Conservation (phyloP, 371 early-diverging fungal genomes). For the Mucor saturninus region DNA sequence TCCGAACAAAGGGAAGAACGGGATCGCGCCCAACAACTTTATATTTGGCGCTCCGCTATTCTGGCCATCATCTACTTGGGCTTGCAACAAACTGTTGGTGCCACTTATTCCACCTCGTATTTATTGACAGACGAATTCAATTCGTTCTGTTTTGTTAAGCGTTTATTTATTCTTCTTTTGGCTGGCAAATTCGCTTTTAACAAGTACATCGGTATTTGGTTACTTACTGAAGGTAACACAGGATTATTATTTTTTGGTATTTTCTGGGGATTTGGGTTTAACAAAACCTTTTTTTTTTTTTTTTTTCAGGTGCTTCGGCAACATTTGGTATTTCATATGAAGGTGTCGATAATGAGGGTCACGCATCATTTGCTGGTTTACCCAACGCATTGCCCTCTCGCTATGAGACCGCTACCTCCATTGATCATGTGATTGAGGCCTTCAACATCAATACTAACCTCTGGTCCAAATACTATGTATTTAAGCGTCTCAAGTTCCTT, state of each 20-base stretch:
- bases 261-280: conserved; percentile 8
- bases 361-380: conserved; percentile 60
- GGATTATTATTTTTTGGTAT: neutral
- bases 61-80: conserved; percentile 59
- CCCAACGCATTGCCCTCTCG: conserved; percentile 58
- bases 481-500: conserved; percentile 72
- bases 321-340: conserved; percentile 70
- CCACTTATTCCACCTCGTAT: conserved; percentile 52
- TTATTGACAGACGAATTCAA: conserved; percentile 59
- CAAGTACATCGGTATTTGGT: conserved; percentile 78
- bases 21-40: conserved; percentile 45
- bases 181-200: conserved; percentile 63
- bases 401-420: conserved; percentile 62
- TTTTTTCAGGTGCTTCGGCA: conserved; percentile 54
- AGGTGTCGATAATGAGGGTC: conserved; percentile 56
- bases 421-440: conserved; percentile 59
- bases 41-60: conserved; percentile 51
- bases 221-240: conserved; percentile 63
- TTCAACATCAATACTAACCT: conserved; percentile 82
- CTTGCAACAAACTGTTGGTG: conserved; percentile 55
- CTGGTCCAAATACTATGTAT: conserved; percentile 76
- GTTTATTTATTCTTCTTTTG: conserved; percentile 51
- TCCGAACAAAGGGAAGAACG: conserved; percentile 39
- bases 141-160: conserved; percentile 40
- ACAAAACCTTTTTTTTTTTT: neutral